phyloP scores from a whole-genome alignment of 441 rosid species.

The Bruguiera hainesii region DNA sequence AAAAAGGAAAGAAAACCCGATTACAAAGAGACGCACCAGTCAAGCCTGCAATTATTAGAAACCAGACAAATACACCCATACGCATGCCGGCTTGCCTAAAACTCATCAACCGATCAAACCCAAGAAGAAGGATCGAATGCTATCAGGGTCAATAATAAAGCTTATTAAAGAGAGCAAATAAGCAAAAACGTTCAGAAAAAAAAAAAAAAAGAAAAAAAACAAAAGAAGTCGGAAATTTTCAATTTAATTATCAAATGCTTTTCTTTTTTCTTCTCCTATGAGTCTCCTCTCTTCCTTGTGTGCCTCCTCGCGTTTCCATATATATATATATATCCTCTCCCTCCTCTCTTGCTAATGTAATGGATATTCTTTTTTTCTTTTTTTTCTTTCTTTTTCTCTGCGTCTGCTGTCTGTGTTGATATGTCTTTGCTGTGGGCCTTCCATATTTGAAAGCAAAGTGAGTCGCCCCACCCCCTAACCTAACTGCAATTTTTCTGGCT shows the following conservation, averaged over 20 bases:
- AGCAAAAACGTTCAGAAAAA: background rate
- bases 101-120: slow-evolving; percentile 21
- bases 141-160: background rate
- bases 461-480: no score
- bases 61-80: slow-evolving; percentile 6
- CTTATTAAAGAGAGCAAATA: background rate
- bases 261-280: slow-evolving; percentile 33
- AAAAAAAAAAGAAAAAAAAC: background rate
- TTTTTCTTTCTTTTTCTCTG: background rate
- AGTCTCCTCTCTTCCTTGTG: slow-evolving; percentile 17
- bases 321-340: background rate
- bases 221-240: slow-evolving; percentile 3
- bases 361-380: background rate
- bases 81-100: slow-evolving; percentile 14
- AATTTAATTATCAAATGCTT: slow-evolving; percentile 9
- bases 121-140: background rate
- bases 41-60: slow-evolving; percentile 21
- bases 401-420: background rate
- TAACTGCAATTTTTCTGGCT: no score
- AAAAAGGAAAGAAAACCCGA: background rate
- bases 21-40: slow-evolving; percentile 22
- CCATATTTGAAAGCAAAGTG: background rate
- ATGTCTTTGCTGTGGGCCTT: background rate
- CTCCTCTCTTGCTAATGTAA: background rate
- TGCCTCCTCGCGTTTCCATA: slow-evolving; percentile 33